These are phyloP conservation scores for Solanum bulbocastanum DNA, from an alignment of 257 asterid genomes.

Conservation along the genomic window DNA sequence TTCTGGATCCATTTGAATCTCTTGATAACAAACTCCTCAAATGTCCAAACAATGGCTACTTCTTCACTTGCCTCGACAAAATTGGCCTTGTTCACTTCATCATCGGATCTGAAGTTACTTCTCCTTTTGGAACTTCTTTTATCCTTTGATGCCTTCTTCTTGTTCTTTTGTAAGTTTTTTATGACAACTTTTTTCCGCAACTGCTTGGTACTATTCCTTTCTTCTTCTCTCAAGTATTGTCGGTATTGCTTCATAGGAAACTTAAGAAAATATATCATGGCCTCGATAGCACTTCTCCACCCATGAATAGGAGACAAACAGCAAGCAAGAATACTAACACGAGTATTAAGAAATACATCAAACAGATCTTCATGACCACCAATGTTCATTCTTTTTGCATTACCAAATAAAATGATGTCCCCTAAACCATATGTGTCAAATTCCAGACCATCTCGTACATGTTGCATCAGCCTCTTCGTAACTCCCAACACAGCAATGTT, in stretches of 20 bases:
- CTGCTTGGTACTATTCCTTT: background rate
- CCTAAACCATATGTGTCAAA: constrained; percentile 35
- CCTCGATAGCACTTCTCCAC: constrained; percentile 18
- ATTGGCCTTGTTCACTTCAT: background rate
- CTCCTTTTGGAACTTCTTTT: background rate
- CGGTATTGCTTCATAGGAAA: constrained; percentile 21
- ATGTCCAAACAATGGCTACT: constrained; percentile 4
- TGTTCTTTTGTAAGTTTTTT: constrained; percentile 1
- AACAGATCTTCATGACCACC: constrained; percentile 26
- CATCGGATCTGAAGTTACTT: background rate
- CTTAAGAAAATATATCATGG: constrained; percentile 24
- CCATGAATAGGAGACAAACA: constrained; percentile 29
- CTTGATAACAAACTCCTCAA: constrained; percentile 31
- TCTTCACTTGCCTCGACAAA: background rate
- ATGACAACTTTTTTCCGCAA: constrained; percentile 15
- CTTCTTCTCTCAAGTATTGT: background rate
- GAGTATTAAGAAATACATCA: constrained; percentile 31
- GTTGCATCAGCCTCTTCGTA: constrained; percentile 20
- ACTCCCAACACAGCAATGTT: constrained; percentile 30
- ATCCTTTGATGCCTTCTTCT: background rate
- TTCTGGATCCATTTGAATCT: background rate
- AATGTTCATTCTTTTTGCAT: constrained; percentile 23
- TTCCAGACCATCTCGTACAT: background rate
- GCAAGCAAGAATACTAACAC: constrained; percentile 2
- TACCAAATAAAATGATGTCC: constrained; percentile 36